phyloP scores from a whole-genome alignment of 2,329 filamentous ascomycete genomes.

The Neofusicoccum cordaticola region DNA sequence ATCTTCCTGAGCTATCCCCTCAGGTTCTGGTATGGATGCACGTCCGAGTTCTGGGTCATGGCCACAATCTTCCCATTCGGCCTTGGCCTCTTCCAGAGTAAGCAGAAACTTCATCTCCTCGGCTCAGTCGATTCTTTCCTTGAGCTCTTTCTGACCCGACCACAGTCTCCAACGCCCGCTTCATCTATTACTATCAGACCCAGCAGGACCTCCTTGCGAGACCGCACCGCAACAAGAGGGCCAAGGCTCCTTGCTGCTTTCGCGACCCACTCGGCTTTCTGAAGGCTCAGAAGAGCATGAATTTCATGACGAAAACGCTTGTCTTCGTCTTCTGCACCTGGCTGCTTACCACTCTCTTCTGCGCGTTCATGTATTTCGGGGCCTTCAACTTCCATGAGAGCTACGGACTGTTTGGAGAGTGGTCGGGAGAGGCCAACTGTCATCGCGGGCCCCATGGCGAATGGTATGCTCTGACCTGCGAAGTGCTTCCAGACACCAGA shows the following conservation, averaged over 20 bases:
- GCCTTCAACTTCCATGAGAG: slow-evolving; percentile 10
- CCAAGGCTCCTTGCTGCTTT: background rate
- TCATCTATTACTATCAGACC: slow-evolving; percentile 9
- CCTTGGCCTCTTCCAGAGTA: slow-evolving; percentile 13
- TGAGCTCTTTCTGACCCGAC: background rate
- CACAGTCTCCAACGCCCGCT: slow-evolving; percentile 6
- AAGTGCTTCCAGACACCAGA: background rate
- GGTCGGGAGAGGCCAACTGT: slow-evolving; percentile 3
- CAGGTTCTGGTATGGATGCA: slow-evolving; percentile 15
- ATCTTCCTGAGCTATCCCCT: slow-evolving; percentile 2
- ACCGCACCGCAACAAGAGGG: background rate
- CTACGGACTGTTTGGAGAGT: slow-evolving; percentile 13
- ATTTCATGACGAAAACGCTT: background rate
- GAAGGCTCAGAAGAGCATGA: background rate
- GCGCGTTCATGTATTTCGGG: slow-evolving; percentile 1
- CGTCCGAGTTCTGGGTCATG: slow-evolving; percentile 15
- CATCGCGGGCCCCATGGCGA: slow-evolving; percentile 10
- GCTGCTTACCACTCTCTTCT: background rate
- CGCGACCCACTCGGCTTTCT: background rate
- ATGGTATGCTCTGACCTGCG: background rate
- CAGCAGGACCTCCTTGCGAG: background rate
- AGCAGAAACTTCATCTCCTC: background rate
- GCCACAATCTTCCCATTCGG: slow-evolving; percentile 3
- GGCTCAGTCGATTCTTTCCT: too few species aligned
- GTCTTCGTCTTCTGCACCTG: background rate